Percentiles rank a stretch among this genome's conserved stretches.
phyloP scores from a whole-genome alignment of 73 alveolate species.

The Paramecium sexaurelia region DNA sequence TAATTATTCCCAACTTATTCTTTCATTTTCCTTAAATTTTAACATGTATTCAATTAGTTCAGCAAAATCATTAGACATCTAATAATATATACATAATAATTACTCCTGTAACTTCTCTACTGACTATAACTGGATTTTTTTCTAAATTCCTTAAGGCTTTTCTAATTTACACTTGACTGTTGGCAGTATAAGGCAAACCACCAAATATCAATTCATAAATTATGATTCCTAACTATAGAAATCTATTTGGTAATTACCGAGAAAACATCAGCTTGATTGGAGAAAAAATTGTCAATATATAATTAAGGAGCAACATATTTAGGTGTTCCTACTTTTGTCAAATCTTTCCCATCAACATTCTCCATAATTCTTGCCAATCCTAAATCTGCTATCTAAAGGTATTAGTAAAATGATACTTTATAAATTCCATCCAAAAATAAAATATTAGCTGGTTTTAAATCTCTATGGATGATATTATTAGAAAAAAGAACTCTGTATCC shows the following conservation, averaged over 20 bases:
- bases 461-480: conserved; percentile 52
- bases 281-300: background rate
- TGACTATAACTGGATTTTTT: background rate
- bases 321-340: conserved; percentile 4
- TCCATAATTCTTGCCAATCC: background rate
- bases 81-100: background rate
- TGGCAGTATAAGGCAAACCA: background rate
- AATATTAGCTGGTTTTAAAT: conserved; percentile 62
- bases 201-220: background rate
- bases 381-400: background rate
- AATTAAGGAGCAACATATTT: background rate
- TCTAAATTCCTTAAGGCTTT: background rate
- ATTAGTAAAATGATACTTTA: background rate
- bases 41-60: background rate
- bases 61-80: background rate
- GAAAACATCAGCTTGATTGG: background rate
- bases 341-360: background rate
- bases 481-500: background rate
- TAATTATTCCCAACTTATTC: background rate
- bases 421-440: conserved; percentile 23
- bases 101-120: background rate
- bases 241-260: background rate
- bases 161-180: background rate
- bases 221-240: background rate
- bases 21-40: background rate